Evolutionary conservation across 495 filamentous ascomycete genomes (phyloP), one percentile per base, ranked within the genome.

Genomic region (Cairneyella variabilis): DNA sequence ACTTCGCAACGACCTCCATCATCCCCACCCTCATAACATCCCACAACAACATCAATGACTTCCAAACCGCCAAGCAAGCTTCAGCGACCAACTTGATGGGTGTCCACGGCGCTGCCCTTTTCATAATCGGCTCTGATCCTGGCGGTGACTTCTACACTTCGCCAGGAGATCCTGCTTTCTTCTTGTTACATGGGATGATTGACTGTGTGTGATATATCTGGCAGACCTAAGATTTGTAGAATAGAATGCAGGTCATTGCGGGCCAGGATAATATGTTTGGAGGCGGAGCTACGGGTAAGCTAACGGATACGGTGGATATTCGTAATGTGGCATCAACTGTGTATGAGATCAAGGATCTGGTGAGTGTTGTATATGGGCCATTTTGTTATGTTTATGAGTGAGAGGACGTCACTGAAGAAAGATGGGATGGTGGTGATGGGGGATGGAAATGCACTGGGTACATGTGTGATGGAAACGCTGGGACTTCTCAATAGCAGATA

Each of bases 91-190:
- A 58, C 85, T 83, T 65, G 82, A 78, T 0, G 78, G 83, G 41
- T 88, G 84, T 52, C 5, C 53, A 61, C 44, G 12, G 12, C 3
- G 14, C 43, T 21, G 57, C 45, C 4, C 53, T 53, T 22, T 57
- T 48, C 58, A 56, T 49, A 4, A 49, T 51, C 18, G 54, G 58
- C 22, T 50, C 45, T 16, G 53, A 53, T 25, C 53, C 53, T n/a
- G 56, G 56, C 17, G 53, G 42, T n/a, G 84, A 86, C 64, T 63
- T 80, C 37, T 85, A 71, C 54, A 73, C 69, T 22, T 78, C 72
- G 25, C 75, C 82, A 1, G 78, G 80, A 7, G 85, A 89, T 54
- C 84, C 85, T 3, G 76, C 70, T 6, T 90, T 90, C 65, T 88
- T 70, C 61, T 71, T 84, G 11, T 49, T 51, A 9, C 58, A 61